A percentile compares a stretch with the other conserved stretches of the same genome.
Evolutionary conservation across 2,329 filamentous ascomycete species (phyloP).

Genomic region (Cordyceps cicadae): DNA sequence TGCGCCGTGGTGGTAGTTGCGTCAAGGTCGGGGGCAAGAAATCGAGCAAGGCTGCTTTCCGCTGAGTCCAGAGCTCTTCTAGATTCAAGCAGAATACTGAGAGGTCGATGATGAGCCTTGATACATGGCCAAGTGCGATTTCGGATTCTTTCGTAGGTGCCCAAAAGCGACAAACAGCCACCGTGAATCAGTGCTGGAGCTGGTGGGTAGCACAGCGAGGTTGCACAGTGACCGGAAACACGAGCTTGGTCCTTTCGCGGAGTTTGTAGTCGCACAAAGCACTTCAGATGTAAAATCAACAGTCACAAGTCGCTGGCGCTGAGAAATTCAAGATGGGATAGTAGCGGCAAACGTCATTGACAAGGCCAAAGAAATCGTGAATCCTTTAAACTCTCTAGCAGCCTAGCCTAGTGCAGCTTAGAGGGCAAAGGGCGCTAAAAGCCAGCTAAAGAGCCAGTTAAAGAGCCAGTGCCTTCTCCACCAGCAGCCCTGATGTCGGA

Average conservation of each 20-base stretch:
- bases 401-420: neutral
- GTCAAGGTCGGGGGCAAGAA: neutral
- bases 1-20: neutral
- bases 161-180: neutral
- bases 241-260: neutral
- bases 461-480: too few species aligned
- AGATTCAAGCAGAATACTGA: neutral
- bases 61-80: neutral
- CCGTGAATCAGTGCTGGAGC: neutral
- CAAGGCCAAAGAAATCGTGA: constrained; percentile 4
- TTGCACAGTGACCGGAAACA: neutral
- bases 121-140: neutral
- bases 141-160: neutral
- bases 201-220: neutral
- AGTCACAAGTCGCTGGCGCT: neutral
- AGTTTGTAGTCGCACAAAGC: too few species aligned
- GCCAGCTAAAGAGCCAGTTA: too few species aligned
- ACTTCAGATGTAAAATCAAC: neutral
- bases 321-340: neutral
- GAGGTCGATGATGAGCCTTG: neutral
- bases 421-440: neutral
- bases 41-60: neutral
- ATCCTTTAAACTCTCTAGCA: neutral
- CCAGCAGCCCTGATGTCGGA: too few species aligned
- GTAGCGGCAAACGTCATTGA: neutral